These are phyloP conservation scores for Leccinellum luteum DNA, from an alignment of 768 basidiomycete genomes.

Conservation along the genomic window DNA sequence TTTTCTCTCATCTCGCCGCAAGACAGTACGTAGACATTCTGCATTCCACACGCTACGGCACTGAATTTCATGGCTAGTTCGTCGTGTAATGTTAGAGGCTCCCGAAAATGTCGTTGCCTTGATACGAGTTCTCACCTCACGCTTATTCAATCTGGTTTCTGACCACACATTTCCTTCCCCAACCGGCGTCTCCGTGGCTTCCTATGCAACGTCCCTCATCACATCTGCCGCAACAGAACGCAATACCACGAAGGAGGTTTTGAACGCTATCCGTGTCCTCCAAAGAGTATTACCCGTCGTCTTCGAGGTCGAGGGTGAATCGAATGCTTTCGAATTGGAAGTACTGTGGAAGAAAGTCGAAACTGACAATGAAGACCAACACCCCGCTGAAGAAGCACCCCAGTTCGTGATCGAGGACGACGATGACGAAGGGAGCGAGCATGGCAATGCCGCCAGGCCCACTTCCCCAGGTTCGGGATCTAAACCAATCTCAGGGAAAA, in stretches of 20 bases:
- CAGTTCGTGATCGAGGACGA: slow-evolving; percentile 94
- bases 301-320: slow-evolving; percentile 75
- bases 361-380: slow-evolving; percentile 37
- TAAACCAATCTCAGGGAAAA: slow-evolving; percentile 39
- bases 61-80: slow-evolving; percentile 48
- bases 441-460: slow-evolving; percentile 32
- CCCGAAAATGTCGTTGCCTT: slow-evolving; percentile 88
- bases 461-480: slow-evolving; percentile 13
- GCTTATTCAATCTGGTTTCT: slow-evolving; percentile 71
- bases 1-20: slow-evolving; percentile 85
- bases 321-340: slow-evolving; percentile 71
- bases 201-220: slow-evolving; percentile 70
- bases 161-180: slow-evolving; percentile 78
- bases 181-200: slow-evolving; percentile 52
- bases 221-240: slow-evolving; percentile 53
- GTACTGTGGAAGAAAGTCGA: slow-evolving; percentile 78
- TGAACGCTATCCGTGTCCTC: slow-evolving; percentile 91
- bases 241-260: slow-evolving; percentile 78
- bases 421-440: slow-evolving; percentile 48
- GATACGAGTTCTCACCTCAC: slow-evolving; percentile 63
- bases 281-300: slow-evolving; percentile 88
- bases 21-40: slow-evolving; percentile 57
- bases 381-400: slow-evolving; percentile 30
- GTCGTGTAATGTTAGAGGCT: slow-evolving; percentile 74
- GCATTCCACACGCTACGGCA: not conserved